phyloP scores from a whole-genome alignment of 345 rosid species.

The Gossypium longicalyx region DNA sequence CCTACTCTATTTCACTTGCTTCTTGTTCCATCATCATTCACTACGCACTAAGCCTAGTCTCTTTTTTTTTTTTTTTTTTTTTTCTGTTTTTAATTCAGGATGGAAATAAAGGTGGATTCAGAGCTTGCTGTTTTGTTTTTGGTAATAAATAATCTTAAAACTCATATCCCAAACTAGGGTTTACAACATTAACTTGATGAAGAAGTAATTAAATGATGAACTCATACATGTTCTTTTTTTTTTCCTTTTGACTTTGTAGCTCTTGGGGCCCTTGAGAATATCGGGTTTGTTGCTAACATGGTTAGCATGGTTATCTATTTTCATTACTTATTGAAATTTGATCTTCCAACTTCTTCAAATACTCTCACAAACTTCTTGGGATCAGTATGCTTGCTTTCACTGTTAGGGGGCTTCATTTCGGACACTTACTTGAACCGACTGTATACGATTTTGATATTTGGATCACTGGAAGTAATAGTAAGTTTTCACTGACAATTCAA shows the following conservation, averaged over 20 bases:
- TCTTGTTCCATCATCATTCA: neutral
- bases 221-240: neutral
- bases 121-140: slow-evolving; percentile 32
- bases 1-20: neutral
- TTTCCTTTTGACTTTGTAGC: slow-evolving; percentile 5
- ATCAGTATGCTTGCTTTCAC: slow-evolving; percentile 18
- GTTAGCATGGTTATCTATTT: slow-evolving; percentile 28
- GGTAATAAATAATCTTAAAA: slow-evolving; percentile 25
- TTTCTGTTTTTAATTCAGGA: neutral
- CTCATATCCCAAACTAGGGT: neutral
- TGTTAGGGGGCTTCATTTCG: slow-evolving; percentile 26
- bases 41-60: neutral
- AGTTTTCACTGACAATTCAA: neutral
- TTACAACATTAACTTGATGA: neutral
- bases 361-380: slow-evolving; percentile 33
- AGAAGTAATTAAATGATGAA: neutral
- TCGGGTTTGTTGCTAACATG: slow-evolving; percentile 29
- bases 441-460: slow-evolving; percentile 22
- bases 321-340: slow-evolving; percentile 3
- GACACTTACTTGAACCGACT: slow-evolving; percentile 23
- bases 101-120: slow-evolving; percentile 35
- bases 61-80: neutral
- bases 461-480: slow-evolving; percentile 24
- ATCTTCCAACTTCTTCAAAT: slow-evolving; percentile 19
- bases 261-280: slow-evolving; percentile 23